Evolutionary conservation across 2,329 filamentous ascomycete genomes (phyloP).

Genomic region (Fusarium albosuccineum): DNA sequence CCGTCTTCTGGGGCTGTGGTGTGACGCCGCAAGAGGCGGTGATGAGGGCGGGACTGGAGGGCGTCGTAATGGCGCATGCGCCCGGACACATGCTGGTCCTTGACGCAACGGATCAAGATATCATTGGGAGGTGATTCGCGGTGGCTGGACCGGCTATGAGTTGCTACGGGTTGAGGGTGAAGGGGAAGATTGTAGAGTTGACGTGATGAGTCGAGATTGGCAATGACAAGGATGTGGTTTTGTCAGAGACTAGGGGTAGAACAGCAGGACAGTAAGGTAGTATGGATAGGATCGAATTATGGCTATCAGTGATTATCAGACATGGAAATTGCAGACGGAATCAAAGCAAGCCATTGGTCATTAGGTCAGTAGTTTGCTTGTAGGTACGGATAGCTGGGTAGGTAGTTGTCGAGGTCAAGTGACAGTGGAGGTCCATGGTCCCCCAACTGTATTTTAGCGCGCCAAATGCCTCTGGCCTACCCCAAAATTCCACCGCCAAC

Average conservation of each 20-base stretch:
- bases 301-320: neutral
- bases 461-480: conserved; percentile 12
- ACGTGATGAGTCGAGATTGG: conserved; percentile 18
- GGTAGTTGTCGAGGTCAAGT: conserved; percentile 36
- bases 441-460: conserved; percentile 28
- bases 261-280: neutral
- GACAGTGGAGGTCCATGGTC: conserved; percentile 19
- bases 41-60: conserved; percentile 65
- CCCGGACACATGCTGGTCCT: conserved; percentile 73
- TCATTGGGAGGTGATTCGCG: conserved; percentile 9
- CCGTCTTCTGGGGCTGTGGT: conserved; percentile 74
- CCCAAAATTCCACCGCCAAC: conserved; percentile 29
- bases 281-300: neutral
- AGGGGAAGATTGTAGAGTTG: neutral
- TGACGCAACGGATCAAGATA: conserved; percentile 62
- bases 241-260: neutral
- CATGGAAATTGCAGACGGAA: neutral
- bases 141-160: neutral
- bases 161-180: neutral
- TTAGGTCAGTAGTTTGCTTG: neutral
- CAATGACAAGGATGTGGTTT: conserved; percentile 8
- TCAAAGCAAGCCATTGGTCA: neutral
- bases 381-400: neutral
- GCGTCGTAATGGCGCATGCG: conserved; percentile 71
- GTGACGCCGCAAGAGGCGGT: conserved; percentile 76